Base-by-base conservation (phyloP, 768 basidiomycete species). In the Phanerodontia chrysosporium region DNA sequence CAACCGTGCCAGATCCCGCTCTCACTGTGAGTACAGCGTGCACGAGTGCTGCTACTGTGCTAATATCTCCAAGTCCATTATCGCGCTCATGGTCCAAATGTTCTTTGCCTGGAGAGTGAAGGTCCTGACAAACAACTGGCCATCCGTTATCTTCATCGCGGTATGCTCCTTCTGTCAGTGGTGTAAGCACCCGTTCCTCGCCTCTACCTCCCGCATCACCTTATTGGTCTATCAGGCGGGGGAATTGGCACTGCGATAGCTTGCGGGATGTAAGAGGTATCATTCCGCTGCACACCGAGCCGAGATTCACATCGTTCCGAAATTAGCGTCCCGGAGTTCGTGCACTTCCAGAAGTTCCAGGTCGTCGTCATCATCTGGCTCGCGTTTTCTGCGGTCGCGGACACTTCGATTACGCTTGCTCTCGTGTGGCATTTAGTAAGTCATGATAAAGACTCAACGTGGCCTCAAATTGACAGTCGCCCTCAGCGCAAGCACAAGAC, bases 81-180 rank as follows among this genome's bases (percentile, higher is more conserved):
- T 78, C 30, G 78, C 76, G 1, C 60, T 71, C 5, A 62, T 75
- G 13, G 79, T 80, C 6, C 80, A 82, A 54, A 58, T 76, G 4
- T 83, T 82, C 64, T 80, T 80, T 48, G 77, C 78, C 5, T 77
- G 75, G 75, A 69, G 76, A 24, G 73, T 78, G 21, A 73, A 70
- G 25, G 63, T 76, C 13, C 61, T 78, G 51, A 74, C 70, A 6
- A 64, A 59, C 46, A 74, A 71, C 54, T 61, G 42, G 2, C 51
- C 66, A n/a, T 45, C 71, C 8, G 70, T 70, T 24, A 46, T 32
- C 12, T 42, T 73, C 29, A 72, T 78, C 39, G 29, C 58, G 0
- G 27, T 67, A 29, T 66, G 63, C 51, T 65, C 73, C 1, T 24
- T 72, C 16, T 61, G 59, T 18, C 69, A 71, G 42, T 63, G 66